These are phyloP conservation scores for Magnolia sinica DNA, from an alignment of 164 flowering plant genomes.

Conservation along the genomic window DNA sequence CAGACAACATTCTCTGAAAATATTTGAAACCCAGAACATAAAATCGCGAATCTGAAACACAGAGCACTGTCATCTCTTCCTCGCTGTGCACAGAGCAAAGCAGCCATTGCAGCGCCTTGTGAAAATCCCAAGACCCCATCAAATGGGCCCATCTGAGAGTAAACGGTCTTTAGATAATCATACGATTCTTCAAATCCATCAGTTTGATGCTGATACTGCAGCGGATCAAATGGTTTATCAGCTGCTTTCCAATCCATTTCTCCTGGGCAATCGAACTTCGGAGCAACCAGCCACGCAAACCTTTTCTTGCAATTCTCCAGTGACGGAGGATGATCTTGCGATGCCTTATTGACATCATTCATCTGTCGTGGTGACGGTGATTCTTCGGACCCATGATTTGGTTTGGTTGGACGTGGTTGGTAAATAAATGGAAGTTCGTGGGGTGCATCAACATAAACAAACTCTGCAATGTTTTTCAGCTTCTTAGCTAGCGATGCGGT, in stretches of 20 bases:
- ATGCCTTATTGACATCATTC: neutral
- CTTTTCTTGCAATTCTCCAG: conserved; percentile 54
- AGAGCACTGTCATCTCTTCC: conserved; percentile 30
- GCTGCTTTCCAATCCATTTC: conserved; percentile 50
- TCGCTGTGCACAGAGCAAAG: conserved; percentile 42
- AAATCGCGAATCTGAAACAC: conserved; percentile 62
- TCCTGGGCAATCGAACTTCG: conserved; percentile 25
- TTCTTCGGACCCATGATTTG: conserved; percentile 4
- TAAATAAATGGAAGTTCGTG: conserved; percentile 80
- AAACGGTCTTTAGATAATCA: conserved; percentile 42
- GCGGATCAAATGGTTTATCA: conserved; percentile 64
- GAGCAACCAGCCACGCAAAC: conserved; percentile 76
- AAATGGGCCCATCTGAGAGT: conserved; percentile 65
- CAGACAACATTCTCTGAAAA: conserved; percentile 20
- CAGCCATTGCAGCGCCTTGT: conserved; percentile 95
- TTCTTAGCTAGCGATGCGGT: conserved; percentile 86
- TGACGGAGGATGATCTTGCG: conserved; percentile 33
- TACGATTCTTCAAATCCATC: conserved; percentile 64
- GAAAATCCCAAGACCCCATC: conserved; percentile 97
- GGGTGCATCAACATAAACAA: conserved; percentile 80
- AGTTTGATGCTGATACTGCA: conserved; percentile 78
- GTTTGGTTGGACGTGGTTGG: conserved; percentile 31
- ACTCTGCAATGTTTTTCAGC: conserved; percentile 68
- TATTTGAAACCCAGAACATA: conserved; percentile 82
- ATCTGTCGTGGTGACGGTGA: conserved; percentile 14